phyloP scores from a whole-genome alignment of 306 rosid species.

The Bauhinia variegata region DNA sequence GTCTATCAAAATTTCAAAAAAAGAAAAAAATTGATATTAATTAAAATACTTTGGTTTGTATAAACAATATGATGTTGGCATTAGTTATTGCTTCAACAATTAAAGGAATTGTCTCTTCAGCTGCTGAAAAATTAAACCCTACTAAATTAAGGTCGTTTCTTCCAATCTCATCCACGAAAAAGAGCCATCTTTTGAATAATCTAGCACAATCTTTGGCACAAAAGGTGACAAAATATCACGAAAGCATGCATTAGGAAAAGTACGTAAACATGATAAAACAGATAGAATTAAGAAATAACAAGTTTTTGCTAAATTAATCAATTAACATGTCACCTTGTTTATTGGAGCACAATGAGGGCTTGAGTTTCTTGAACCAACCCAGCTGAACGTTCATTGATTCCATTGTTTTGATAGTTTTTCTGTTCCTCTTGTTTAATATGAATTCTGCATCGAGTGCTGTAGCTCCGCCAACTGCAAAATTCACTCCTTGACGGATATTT shows the following conservation, averaged over 20 bases:
- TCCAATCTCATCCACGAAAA: slow-evolving; percentile 54
- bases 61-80: slow-evolving; percentile 35
- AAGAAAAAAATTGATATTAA: too few relatives aligned
- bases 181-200: slow-evolving; percentile 43
- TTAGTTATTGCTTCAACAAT: slow-evolving; percentile 43
- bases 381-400: slow-evolving; percentile 47
- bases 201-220: slow-evolving; percentile 37
- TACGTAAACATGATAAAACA: too few relatives aligned
- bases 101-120: slow-evolving; percentile 30
- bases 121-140: too few relatives aligned
- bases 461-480: slow-evolving; percentile 60
- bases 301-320: too few relatives aligned
- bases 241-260: too few relatives aligned
- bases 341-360: slow-evolving; percentile 44
- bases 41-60: background rate
- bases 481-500: slow-evolving; percentile 39
- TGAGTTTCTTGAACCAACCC: slow-evolving; percentile 52
- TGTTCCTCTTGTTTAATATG: slow-evolving; percentile 3
- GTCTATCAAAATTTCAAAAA: slow-evolving; percentile 20
- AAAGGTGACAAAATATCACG: background rate
- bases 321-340: slow-evolving; percentile 34
- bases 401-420: slow-evolving; percentile 29
- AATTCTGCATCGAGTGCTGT: slow-evolving; percentile 43
- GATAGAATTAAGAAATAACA: too few relatives aligned
- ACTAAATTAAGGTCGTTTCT: too few relatives aligned